These are phyloP conservation scores for Colletotrichum salicis DNA, from an alignment of 2,329 filamentous ascomycete species.

Conservation along the genomic window DNA sequence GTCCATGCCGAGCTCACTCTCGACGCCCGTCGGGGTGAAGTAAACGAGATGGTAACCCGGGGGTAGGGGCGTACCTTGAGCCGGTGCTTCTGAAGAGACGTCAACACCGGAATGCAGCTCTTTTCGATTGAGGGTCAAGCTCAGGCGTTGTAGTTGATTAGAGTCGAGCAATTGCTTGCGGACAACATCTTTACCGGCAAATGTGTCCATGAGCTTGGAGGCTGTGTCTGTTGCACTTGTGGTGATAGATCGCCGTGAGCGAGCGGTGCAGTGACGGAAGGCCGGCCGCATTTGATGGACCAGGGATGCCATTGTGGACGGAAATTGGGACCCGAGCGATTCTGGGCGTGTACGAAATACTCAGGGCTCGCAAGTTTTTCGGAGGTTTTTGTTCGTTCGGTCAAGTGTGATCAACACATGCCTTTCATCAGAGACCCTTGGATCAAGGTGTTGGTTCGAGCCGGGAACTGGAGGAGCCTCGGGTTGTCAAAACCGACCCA, in stretches of 20 bases:
- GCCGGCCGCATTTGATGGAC: not conserved
- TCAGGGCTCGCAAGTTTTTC: not conserved
- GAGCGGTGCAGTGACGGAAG: not conserved
- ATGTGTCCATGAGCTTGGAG: slow-evolving; percentile 45
- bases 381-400: not conserved
- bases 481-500: not conserved
- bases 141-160: slow-evolving; percentile 72
- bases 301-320: slow-evolving; percentile 2
- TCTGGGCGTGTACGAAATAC: not conserved
- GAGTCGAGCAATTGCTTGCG: slow-evolving; percentile 65
- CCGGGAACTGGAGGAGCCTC: not conserved
- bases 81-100: slow-evolving; percentile 50
- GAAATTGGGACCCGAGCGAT: not conserved
- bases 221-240: slow-evolving; percentile 39
- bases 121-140: slow-evolving; percentile 65
- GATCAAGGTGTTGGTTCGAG: not conserved
- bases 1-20: slow-evolving; percentile 65
- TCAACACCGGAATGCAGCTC: slow-evolving; percentile 50
- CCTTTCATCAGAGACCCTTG: not conserved
- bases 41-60: slow-evolving; percentile 72
- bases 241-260: not conserved
- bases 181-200: slow-evolving; percentile 41
- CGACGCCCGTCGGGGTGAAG: slow-evolving; percentile 68
- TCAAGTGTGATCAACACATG: too few species aligned
- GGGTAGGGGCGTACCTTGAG: slow-evolving; percentile 61